Percentiles rank a stretch among this genome's conserved stretches.
Conservation (phyloP, 2,329 filamentous ascomycete genomes). For the Calonectria hawksworthii region DNA sequence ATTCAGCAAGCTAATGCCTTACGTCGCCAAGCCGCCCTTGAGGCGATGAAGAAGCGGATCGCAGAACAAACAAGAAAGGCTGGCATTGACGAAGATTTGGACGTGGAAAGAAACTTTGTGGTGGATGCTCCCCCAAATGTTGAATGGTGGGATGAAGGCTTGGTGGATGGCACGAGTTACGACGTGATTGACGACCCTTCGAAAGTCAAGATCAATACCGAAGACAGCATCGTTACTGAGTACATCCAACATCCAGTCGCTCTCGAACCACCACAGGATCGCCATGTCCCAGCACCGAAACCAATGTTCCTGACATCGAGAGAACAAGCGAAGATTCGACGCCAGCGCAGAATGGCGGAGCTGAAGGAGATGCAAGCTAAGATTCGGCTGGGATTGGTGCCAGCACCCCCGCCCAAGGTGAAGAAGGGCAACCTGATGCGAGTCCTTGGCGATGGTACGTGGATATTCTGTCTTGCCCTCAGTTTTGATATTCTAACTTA, state of each 20-base stretch:
- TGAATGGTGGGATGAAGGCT: constrained; percentile 97
- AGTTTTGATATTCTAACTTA: constrained; percentile 35
- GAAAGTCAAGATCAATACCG: constrained; percentile 79
- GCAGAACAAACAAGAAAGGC: constrained; percentile 88
- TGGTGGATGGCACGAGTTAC: constrained; percentile 83
- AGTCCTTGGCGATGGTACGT: constrained; percentile 85
- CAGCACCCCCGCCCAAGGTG: constrained; percentile 93
- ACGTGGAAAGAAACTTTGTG: constrained; percentile 90
- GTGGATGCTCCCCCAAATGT: constrained; percentile 87
- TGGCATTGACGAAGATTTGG: constrained; percentile 92
- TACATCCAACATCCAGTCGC: constrained; percentile 95
- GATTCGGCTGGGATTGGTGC: constrained; percentile 89
- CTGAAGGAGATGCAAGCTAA: constrained; percentile 97
- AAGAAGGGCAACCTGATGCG: constrained; percentile 99
- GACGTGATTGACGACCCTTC: constrained; percentile 74
- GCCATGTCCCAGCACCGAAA: constrained; percentile 82
- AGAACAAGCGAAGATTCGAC: constrained; percentile 91
- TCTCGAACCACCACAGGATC: constrained; percentile 92
- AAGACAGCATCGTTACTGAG: constrained; percentile 90
- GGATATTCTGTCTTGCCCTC: not conserved
- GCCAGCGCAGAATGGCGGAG: constrained; percentile 91
- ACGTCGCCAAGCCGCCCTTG: constrained; percentile 87
- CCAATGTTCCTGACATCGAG: constrained; percentile 92
- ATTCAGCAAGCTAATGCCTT: constrained; percentile 94
- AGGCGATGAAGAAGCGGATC: constrained; percentile 95